Base-by-base conservation (phyloP, 768 basidiomycete species). In the Agaricus subrufescens region DNA sequence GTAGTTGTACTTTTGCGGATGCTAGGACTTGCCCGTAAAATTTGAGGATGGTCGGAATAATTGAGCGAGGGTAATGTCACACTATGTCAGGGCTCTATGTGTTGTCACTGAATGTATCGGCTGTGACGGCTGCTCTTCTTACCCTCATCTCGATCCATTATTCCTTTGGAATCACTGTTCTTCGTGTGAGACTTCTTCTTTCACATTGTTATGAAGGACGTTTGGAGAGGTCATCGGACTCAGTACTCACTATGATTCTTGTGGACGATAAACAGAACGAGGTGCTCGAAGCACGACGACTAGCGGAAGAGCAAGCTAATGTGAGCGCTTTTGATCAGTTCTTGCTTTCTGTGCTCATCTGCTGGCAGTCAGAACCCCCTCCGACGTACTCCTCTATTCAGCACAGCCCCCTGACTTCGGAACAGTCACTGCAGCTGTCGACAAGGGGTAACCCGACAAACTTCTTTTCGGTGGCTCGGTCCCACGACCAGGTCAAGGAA, bases 311-410 rank as follows among this genome's bases (percentile, higher is more conserved):
- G 39, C 64, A 56, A 66, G 52, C 61, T 15, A 61, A 65, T 52
- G 53, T 64, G 29, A 58, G 61, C 50, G 58, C 10, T 26, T 26
- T 29, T n/a, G 44, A 38, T 46, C 34, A n/a, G 25, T 27, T 25
- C 34, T 27, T 9, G 23, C 25, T 34, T 30, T 12, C 25, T 26
- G 11, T 29, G 25, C 46, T 30, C n/a, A 42, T 52, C 14, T 31
- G 19, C 38, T 7, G 25, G n/a, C 43, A 65, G 61, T 61, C 65
- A 54, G 69, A 71, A 47, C 69, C 67, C 4, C 69, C 68, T 0
- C 69, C 69, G 11, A 68, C 69, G 23, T 71, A 71, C 52, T 63
- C 68, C n/a, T 69, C 68, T 19, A 38, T 70, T 2, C 63, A 67
- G 31, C 45, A 62, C 2, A 49, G 48, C 23, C 15, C 43, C 25